Conservation (phyloP, 352 stramenopile genomes). For the Globisporangium cylindrosporum region DNA sequence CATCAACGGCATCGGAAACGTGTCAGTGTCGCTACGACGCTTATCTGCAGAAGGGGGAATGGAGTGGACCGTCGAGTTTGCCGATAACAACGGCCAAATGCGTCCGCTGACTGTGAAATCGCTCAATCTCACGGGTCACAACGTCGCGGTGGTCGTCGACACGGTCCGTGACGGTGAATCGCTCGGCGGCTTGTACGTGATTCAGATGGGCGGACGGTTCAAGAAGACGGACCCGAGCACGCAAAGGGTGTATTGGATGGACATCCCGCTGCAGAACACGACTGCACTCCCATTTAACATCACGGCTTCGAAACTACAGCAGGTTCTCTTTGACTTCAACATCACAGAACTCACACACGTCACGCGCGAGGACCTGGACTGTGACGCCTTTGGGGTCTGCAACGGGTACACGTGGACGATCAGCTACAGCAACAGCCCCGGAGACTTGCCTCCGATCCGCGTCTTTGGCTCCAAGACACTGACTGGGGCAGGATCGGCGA, state of each 20-base stretch:
- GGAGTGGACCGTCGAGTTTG: slow-evolving; percentile 66
- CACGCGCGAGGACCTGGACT: slow-evolving; percentile 35
- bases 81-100: slow-evolving; percentile 60
- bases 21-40: slow-evolving; percentile 31
- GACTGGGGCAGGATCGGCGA: slow-evolving; percentile 26
- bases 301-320: slow-evolving; percentile 22
- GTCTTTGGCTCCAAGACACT: slow-evolving; percentile 34
- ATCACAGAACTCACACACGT: slow-evolving; percentile 44
- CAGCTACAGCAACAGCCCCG: slow-evolving; percentile 56
- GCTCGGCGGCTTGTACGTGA: slow-evolving; percentile 40
- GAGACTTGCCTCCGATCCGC: slow-evolving; percentile 56
- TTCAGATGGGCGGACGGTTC: slow-evolving; percentile 62
- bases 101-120: slow-evolving; percentile 28
- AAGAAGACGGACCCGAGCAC: slow-evolving; percentile 43
- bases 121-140: slow-evolving; percentile 53
- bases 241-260: slow-evolving; percentile 42
- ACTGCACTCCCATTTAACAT: slow-evolving; percentile 44
- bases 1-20: slow-evolving; percentile 54
- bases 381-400: slow-evolving; percentile 58
- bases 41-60: slow-evolving; percentile 55
- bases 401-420: slow-evolving; percentile 70
- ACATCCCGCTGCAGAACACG: slow-evolving; percentile 38
- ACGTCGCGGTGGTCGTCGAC: slow-evolving; percentile 27
- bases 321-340: slow-evolving; percentile 31
- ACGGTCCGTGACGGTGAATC: slow-evolving; percentile 49